Base-by-base conservation (phyloP, 371 early-diverging fungal genomes). In the Mortierella sp. region DNA sequence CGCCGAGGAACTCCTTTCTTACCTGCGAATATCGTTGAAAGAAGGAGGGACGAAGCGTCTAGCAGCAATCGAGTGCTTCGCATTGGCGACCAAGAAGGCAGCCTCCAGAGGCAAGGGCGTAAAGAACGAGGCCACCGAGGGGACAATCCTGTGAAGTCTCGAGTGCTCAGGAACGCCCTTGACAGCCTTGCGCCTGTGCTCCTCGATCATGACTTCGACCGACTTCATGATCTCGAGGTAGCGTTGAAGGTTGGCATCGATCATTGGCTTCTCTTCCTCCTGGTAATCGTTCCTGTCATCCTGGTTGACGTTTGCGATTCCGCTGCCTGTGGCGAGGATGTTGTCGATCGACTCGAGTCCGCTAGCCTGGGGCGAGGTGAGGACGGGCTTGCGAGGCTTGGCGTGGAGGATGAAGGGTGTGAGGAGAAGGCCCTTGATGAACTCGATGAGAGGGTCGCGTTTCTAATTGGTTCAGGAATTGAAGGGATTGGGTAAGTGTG, bases 11-110 rank as follows among this genome's bases (percentile, higher is more conserved):
- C 34, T 10, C 10, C 9, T 37, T 67, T 6, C 50, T 19, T 85
- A 90, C 91, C 88, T 87, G 78, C 96, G 90, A 72, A 96, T 91
- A 76, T 96, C 96, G 90, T 96, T 96, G 89, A 96, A 96, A 74
- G 92, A 92, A 1, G 96, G 96, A 71, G 96, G 95, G 24, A 96
- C 96, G 83, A 93, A 92, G 40, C 91, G 89, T 72, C 96, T 90
- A 0, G 92, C 92, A 28, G 94, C 90, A 61, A 96, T 94, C 8
- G 91, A 88, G 67, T 94, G 86, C 69, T 89, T 88, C 6, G 83
- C 82, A 88, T 95, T 91, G 55, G 92, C 90, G 26, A 77, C 77
- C 72, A 91, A 80, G 87, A 96, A 96, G 21, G 94, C 91, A 31
- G 89, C 90, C 24, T 87, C 88, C 37, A 96, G 89, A 21, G 96